Base-by-base conservation (phyloP, 805 yeast genomes). In the Candida stauntonica region DNA sequence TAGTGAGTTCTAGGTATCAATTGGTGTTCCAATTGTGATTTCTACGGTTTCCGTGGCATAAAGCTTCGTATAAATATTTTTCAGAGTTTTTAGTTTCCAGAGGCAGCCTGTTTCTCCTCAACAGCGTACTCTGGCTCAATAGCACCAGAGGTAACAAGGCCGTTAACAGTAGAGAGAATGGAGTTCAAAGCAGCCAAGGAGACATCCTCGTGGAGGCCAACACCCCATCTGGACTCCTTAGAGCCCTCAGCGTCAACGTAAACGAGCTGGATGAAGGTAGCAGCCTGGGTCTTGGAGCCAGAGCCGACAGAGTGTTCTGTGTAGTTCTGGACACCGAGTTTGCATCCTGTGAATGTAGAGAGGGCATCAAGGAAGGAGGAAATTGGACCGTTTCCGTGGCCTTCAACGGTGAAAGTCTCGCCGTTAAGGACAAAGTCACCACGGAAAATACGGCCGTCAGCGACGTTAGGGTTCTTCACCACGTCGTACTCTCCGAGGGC, bases 191-290 rank as follows among this genome's bases (percentile, higher is more conserved):
- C 80, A 33, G 96, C 93, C 55, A 81, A 82, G 18, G 95, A 81
- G 38, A 86, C 93, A 64, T 89, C 95, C 63, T 81, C 91, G 58
- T 86, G 81, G 45, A 87, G 78, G 56, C 96, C 97, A 42, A 89
- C 89, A 64, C 97, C 97, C 96, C 96, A 89, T 52, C 61, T 61
- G 43, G 63, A 54, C 33, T 65, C 54, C 46, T 68, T 68, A 33
- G 65, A 61, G 38, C 65, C 66, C 31, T 61, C 62, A 17, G 64
- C 67, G 30, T 68, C 65, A 26, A 69, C 55, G 60, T 73, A 75
- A 47, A 75, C 60, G 37, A 74, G 55, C 51, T 76, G 82, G 42
- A 89, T 79, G 60, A 74, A 82, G 8, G 89, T 75, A 31, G 86
- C 89, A 50, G 89, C 91, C 61, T 78, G 74, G 38, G 84, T 77